Evolutionary conservation across 1,284 basidiomycete genomes (phyloP), one percentile per base, ranked within the genome.

Genomic region (Puccinia hordei): DNA sequence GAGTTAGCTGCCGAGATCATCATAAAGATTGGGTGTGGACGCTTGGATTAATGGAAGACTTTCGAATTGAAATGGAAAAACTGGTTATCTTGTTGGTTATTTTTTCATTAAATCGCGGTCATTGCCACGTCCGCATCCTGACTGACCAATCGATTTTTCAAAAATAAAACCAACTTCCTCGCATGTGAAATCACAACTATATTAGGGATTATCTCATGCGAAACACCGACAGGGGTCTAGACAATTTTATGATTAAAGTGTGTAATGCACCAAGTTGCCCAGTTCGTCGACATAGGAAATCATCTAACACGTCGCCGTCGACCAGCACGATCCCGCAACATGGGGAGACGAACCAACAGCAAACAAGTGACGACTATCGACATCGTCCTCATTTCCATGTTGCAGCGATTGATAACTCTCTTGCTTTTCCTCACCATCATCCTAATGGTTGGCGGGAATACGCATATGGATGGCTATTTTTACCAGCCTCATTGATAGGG

Each of bases 401-500:
- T 53, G 82, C 85, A n/a, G 94, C 94, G 13, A 96, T 96, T 81
- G 94, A 96, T 85, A 96, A 96, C 85, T 94, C 92, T 0, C 89
- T 97, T 35, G 93, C 93, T 0, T 97, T 95, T 84, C 94, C 87
- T 1, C 86, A 87, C 80, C 84, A 86, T 65, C 86, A 95, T 84
- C 94, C 94, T 0, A 90, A 90, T 82, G 94, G 94, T 33, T 95
- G 93, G 91, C 89, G 94, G 51, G 91, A 91, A 30, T 95, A 93
- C 84, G 93, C 93, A 0, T 96, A 94, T 83, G 94, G 94, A 41
- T 95, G 94, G 94, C 87, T 97, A 44, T 94, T 91, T 75, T 89
- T 96, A 10, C 93, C 93, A 0, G 92, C 94, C 69, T 92, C 91
- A 81, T 86, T 95, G 80, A 93, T 96, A 83, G 92, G 92, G 19